These are phyloP conservation scores for Musa itinerans DNA, from an alignment of 176 grass and related monocot species.

Conservation along the genomic window DNA sequence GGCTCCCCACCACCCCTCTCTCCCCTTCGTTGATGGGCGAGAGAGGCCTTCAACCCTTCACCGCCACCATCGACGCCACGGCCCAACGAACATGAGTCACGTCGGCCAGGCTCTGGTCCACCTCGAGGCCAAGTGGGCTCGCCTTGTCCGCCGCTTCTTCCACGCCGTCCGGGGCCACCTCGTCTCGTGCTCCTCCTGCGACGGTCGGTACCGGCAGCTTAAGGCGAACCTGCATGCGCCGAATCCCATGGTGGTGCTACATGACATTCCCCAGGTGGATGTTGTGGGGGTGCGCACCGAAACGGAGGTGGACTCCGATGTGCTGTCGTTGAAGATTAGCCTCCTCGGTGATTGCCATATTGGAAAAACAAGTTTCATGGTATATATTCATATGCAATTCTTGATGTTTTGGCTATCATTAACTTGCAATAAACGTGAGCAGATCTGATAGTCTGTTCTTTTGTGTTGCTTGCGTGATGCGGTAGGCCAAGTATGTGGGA, in stretches of 20 bases:
- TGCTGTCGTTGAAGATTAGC: slow-evolving; percentile 83
- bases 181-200: neutral
- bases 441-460: neutral
- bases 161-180: neutral
- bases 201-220: neutral
- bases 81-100: neutral
- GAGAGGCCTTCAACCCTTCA: neutral
- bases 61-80: neutral
- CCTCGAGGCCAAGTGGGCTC: neutral
- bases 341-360: slow-evolving; percentile 83
- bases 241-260: neutral
- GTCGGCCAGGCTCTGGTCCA: neutral
- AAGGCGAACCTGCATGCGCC: neutral
- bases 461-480: neutral
- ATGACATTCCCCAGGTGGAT: neutral
- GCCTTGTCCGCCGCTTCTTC: neutral
- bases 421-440: neutral
- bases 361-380: slow-evolving; percentile 99
- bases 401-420: neutral
- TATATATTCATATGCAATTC: slow-evolving; percentile 8
- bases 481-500: slow-evolving; percentile 5
- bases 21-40: neutral
- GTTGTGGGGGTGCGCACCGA: slow-evolving; percentile 3
- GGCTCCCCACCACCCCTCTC: neutral
- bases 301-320: slow-evolving; percentile 20